phyloP scores from a whole-genome alignment of 2,329 filamentous ascomycete species.

The Diaporthe citriasiana region DNA sequence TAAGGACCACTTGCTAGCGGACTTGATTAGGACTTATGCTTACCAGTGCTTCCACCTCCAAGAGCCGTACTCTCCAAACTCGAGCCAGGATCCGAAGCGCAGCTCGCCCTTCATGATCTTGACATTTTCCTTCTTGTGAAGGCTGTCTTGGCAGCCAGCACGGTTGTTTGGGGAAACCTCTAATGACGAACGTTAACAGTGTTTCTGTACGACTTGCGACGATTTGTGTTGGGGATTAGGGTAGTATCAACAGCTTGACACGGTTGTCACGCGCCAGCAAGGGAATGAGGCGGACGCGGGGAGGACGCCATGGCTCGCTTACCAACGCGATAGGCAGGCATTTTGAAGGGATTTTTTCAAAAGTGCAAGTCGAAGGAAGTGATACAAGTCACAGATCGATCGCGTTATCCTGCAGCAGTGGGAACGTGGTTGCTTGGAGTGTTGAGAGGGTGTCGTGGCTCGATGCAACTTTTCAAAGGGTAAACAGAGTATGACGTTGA shows the following conservation, averaged over 20 bases:
- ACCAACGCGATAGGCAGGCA: constrained; percentile 65
- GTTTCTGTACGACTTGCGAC: neutral
- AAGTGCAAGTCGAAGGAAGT: neutral
- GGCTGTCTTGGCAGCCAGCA: constrained; percentile 79
- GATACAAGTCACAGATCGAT: neutral
- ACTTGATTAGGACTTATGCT: constrained; percentile 46
- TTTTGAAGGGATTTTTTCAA: constrained; percentile 46
- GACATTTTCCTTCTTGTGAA: constrained; percentile 77
- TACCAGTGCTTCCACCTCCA: constrained; percentile 93
- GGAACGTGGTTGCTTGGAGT: neutral
- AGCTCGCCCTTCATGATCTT: constrained; percentile 87
- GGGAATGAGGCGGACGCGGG: neutral
- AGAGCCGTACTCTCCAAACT: constrained; percentile 70
- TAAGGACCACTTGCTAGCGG: neutral
- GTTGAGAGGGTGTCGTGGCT: constrained; percentile 2
- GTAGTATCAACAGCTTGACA: neutral
- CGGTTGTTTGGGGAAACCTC: constrained; percentile 80
- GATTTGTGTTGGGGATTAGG: neutral
- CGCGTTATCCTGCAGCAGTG: neutral
- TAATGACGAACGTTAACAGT: constrained; percentile 53
- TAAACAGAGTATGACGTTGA: constrained; percentile 25
- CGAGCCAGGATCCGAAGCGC: constrained; percentile 81
- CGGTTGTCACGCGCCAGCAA: neutral
- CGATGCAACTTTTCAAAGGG: constrained; percentile 24
- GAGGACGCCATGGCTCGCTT: constrained; percentile 45